Evolutionary conservation across 805 yeast species (phyloP).

Genomic region (Metschnikowia shivogae): DNA sequence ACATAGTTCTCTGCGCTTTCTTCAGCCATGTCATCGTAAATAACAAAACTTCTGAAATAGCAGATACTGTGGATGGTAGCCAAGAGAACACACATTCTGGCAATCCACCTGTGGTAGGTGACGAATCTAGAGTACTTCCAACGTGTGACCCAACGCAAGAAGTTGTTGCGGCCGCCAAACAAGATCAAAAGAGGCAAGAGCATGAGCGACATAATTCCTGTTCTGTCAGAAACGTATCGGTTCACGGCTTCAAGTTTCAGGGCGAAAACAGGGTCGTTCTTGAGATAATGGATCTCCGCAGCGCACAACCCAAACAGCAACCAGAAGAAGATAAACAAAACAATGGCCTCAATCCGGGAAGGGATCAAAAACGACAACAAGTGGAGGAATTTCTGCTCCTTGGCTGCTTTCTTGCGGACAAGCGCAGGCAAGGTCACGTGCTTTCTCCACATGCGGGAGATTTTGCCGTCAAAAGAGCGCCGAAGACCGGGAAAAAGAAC

Average conservation of each 20-base stretch:
- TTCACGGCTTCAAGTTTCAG: conserved; percentile 4
- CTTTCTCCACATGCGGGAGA: conserved; percentile 23
- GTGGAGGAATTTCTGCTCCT: conserved; percentile 5
- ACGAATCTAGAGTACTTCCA: conserved; percentile 16
- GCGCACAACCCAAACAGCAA: conserved; percentile 13
- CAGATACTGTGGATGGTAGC: conserved; percentile 12
- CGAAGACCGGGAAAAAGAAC: conserved; percentile 36
- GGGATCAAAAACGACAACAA: conserved; percentile 29
- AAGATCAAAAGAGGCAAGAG: conserved; percentile 14
- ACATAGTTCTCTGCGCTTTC: conserved; percentile 8
- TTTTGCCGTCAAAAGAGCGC: conserved; percentile 26
- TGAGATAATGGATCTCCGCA: conserved; percentile 7
- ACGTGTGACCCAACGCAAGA: conserved; percentile 15
- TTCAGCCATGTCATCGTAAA: conserved; percentile 4
- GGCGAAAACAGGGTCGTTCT: conserved; percentile 7
- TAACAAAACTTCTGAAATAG: conserved; percentile 6
- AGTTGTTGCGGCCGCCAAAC: conserved; percentile 19
- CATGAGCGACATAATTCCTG: conserved; percentile 10
- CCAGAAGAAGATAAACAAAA: conserved; percentile 19
- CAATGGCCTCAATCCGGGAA: conserved; percentile 23
- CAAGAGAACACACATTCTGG: conserved; percentile 11
- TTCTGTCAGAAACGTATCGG: conserved; percentile 16
- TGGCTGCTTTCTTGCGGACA: conserved; percentile 12
- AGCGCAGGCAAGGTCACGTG: conserved; percentile 29
- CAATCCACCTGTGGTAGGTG: conserved; percentile 16